Evolutionary conservation across 2,329 filamentous ascomycete species (phyloP), one percentile per base, ranked within the genome.

Genomic region (Exophiala xenobiotica): DNA sequence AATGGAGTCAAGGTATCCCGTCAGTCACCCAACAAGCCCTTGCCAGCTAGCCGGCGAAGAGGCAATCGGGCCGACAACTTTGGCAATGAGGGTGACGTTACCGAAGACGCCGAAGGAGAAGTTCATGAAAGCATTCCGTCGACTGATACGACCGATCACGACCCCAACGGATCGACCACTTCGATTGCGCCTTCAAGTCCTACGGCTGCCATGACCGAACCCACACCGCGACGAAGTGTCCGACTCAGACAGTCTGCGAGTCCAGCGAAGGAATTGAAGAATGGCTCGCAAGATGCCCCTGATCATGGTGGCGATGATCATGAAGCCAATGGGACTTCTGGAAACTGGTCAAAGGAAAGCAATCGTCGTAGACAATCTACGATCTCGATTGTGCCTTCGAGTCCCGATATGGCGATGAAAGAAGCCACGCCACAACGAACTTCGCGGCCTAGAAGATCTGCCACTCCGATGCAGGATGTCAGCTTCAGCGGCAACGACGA

Each of bases 391-490:
- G 37, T 49, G 5, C 40, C 39, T 20, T 52, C 53, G 18, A 14
- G 16, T 16, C 6, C 20, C n/a, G 38, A 27, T 16, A 41, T 38
- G 3, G 2, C 29, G 1, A 41, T 41, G 7, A 54, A 12, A 20
- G 31, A 46, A n/a, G 26, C 46, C 23, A 51, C 51, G 11, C 51
- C 55, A 7, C 43, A 48, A 8, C 40, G 51, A 24, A 54, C 51
- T 27, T 24, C 41, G 7, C 46, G 49, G 23, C 46, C 38, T 23
- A 45, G 18, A 31, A 47, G 31, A 35, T 35, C 31, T 14, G 31
- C 9, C 31, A 35, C 12, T 16, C 31, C 31, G 9, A 16, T 14
- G 31, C 4, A 35, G 2, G 31, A 35, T 14, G 31, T 35, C 9
- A 6, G n/a, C n/a, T n/a, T n/a, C n/a, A n/a, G n/a, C n/a, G n/a